Evolutionary conservation across 108 stramenopile species (phyloP), one percentile per base, ranked within the genome.

Genomic region (Nannochloropsis granulata): DNA sequence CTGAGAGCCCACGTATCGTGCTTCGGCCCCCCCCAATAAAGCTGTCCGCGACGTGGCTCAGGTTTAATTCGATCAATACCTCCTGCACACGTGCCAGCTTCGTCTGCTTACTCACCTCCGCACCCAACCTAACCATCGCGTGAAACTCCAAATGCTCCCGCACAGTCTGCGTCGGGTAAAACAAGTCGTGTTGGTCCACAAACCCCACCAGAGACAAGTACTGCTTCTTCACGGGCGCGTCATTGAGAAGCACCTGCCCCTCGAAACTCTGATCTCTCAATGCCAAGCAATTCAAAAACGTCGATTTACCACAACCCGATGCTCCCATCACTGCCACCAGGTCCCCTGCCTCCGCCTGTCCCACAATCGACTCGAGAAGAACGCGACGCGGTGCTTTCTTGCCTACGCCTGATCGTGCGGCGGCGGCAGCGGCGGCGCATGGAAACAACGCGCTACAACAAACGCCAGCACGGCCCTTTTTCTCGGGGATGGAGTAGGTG

Each of bases 251-350:
- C 23, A 80, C 24, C 24, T 80, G 24, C 24, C 79, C 79, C 23
- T 24, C 23, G 79, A 80, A 80, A 13, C 23, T 80, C 24, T 24
- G 56, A 10, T 71, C 79, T 13, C 83, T 23, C 83, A 78, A n/a
- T 0, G 83, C 83, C 83, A 84, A 25, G 13, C n/a, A 21, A 25
- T n/a, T 23, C 81, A 85, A n/a, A n/a, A 85, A 34, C 5, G 85
- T 85, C 19, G 85, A 81, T 43, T 85, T 85, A 12, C 85, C 85
- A 21, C 43, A 25, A 24, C 85, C 85, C 19, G 44, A 45, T 12
- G n/a, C 13, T 9, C 86, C 86, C 83, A 83, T 83, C 19, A 86
- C 56, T 13, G 56, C 78, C 81, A 45, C 13, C 44, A 43, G 19
- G 43, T 79, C 56, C 10, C 83, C 83, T 13, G 86, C 79, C 83